Conservation (phyloP, 2,329 filamentous ascomycete genomes). For the Lithohypha guttulata region DNA sequence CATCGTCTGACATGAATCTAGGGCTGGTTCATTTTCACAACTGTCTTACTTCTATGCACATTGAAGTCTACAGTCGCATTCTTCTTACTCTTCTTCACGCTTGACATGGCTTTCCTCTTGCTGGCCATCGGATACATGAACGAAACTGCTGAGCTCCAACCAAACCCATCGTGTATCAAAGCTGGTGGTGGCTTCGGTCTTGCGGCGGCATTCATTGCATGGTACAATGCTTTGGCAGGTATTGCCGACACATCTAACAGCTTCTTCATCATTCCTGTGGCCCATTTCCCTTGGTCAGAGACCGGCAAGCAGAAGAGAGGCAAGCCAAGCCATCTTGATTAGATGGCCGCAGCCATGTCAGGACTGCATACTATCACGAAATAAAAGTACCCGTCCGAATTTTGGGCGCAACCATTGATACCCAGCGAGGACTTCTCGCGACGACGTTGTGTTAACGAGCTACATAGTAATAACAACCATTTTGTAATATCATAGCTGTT, state of each 20-base stretch:
- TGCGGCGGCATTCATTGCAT: slow-evolving; percentile 67
- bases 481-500: too few species aligned
- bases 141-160: slow-evolving; percentile 18
- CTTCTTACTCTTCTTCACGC: slow-evolving; percentile 64
- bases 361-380: too few species aligned
- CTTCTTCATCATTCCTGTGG: slow-evolving; percentile 87
- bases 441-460: too few species aligned
- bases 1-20: slow-evolving; percentile 20
- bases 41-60: slow-evolving; percentile 61
- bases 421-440: too few species aligned
- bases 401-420: too few species aligned
- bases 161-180: slow-evolving; percentile 47
- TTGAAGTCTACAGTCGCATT: slow-evolving; percentile 68
- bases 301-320: slow-evolving; percentile 53
- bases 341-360: too few species aligned
- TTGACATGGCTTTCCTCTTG: slow-evolving; percentile 65
- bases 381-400: too few species aligned
- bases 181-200: slow-evolving; percentile 73
- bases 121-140: slow-evolving; percentile 54
- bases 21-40: slow-evolving; percentile 80
- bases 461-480: too few species aligned
- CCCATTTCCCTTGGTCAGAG: slow-evolving; percentile 90
- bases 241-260: slow-evolving; percentile 60
- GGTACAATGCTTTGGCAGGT: slow-evolving; percentile 79
- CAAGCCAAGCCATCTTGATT: too few species aligned